Base-by-base conservation (phyloP, 2,329 filamentous ascomycete species). In the Cladophialophora chaetospira region DNA sequence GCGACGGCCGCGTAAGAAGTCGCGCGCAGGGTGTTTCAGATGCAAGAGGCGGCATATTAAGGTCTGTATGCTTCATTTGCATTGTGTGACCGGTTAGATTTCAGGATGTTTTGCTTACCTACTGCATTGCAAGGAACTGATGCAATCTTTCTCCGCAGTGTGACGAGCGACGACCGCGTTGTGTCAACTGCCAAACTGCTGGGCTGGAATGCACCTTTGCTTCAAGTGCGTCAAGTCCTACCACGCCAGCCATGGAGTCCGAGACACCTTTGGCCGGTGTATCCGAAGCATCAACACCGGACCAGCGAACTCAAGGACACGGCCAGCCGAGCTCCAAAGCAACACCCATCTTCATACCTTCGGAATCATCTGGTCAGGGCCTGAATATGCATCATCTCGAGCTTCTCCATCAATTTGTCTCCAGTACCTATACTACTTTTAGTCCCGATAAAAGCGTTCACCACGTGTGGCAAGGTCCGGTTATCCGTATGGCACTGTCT, bases 41-140 rank as follows among this genome's bases (percentile, higher is more conserved):
- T 75, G 71, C 53, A 74, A 74, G 56, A 67, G 66, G 28, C 68
- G 71, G 8, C 72, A 74, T 56, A 68, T 73, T 45, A 73, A 73
- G 63, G 72, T 73, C 55, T 40, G 57, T 35, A 8, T 17, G 9
- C 4, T 9, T 11, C 6, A 10, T 25, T 19, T 4, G 21, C 23
- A 9, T 8, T 23, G 6, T 9, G 6, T 8, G 11, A n/a, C n/a
- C n/a, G 10, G 25, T 11, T 17, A 2, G 15, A 28, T 13, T 17
- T 9, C 25, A n/a, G n/a, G n/a, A n/a, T n/a, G n/a, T n/a, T n/a
- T n/a, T n/a, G n/a, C n/a, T n/a, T n/a, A n/a, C n/a, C n/a, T n/a
- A n/a, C n/a, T n/a, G n/a, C n/a, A n/a, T n/a, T n/a, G n/a, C 42
- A 5, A 28, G 23, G 9, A n/a, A 44, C 42, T 44, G 23, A 44